Base-by-base conservation (phyloP, 177 flowering plant species). In the Telopea speciosissima region DNA sequence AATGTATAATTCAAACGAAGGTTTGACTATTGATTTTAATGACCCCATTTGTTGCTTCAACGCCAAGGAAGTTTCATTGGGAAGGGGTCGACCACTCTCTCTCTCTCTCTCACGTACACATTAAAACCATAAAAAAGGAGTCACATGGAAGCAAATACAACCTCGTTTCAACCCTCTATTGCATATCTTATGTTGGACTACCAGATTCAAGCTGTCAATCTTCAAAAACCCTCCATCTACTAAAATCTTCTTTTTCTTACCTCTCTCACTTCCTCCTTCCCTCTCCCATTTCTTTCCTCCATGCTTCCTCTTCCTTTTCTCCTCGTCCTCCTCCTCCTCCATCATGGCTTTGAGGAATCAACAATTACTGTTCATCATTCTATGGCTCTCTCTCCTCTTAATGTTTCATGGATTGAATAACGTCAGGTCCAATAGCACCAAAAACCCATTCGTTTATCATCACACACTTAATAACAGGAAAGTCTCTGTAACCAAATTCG, bases 61-160 rank as follows among this genome's bases (percentile, higher is more conserved):
- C 81, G 84, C 77, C 58, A 88, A 88, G 91, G 70, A 82, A 80
- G 78, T 68, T 72, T 73, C 74, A 74, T 82, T 74, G 85, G 79
- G 76, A 78, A 73, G 67, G n/a, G n/a, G n/a, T n/a, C n/a, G n/a
- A 25, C 24, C 62, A 26, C 67, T 56, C 69, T 54, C 49, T 56
- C 66, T 65, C 71, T 22, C 40, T 36, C 40, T 36, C 40, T 36
- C 5, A 10, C n/a, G n/a, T n/a, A n/a, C n/a, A n/a, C n/a, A n/a
- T n/a, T n/a, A n/a, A n/a, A n/a, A n/a, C n/a, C n/a, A n/a, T n/a
- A n/a, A n/a, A n/a, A n/a, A n/a, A n/a, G n/a, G n/a, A n/a, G n/a
- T n/a, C n/a, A n/a, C n/a, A n/a, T n/a, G n/a, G n/a, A n/a, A n/a
- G n/a, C n/a, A n/a, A n/a, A n/a, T n/a, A n/a, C n/a, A n/a, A 26